Base-by-base conservation (phyloP, 257 asterid species). In the Nemophila menziesii region DNA sequence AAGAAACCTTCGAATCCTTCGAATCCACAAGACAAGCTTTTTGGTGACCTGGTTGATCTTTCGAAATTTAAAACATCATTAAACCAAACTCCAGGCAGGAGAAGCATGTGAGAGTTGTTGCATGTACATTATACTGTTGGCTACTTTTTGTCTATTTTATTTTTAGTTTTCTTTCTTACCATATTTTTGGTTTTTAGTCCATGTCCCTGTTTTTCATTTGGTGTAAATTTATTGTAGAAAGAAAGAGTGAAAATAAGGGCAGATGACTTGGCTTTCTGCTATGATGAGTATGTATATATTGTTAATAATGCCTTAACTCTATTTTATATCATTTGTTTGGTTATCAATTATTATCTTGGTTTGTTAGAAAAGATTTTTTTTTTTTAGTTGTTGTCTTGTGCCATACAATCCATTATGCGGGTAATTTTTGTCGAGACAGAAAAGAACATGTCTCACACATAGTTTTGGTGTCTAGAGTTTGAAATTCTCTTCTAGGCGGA, bases 11-110 rank as follows among this genome's bases (percentile, higher is more conserved):
- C 82, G 6, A 90, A 72, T 69, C 87, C 83, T 20, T 44, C 82
- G 6, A 90, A 72, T 69, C 92, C 98, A 6, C 75, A 78, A 29
- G 93, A 78, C 72, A 82, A 75, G 70, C 63, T 82, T 22, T 78
- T 78, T 58, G 93, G 93, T 33, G 92, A 82, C 59, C 86, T 82
- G 26, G 92, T 75, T 21, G 93, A 82, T 54, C 57, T 82, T 9
- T 50, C 77, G 18, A 80, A 80, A 56, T 78, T 82, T 46, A 82
- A 75, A 44, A 39, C 73, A 1, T 48, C 64, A 5, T n/a, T n/a
- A n/a, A 75, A 72, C 62, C 27, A 71, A 22, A 46, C 71, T 16
- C 56, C 71, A 33, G 76, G 75, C 33, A 55, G 72, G 36, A 72
- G 77, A 44, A 68, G 78, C 62, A 68, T 66, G 72, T 66, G 76